Conservation (phyloP, 164 flowering plant species). For the Aristolochia californica region DNA sequence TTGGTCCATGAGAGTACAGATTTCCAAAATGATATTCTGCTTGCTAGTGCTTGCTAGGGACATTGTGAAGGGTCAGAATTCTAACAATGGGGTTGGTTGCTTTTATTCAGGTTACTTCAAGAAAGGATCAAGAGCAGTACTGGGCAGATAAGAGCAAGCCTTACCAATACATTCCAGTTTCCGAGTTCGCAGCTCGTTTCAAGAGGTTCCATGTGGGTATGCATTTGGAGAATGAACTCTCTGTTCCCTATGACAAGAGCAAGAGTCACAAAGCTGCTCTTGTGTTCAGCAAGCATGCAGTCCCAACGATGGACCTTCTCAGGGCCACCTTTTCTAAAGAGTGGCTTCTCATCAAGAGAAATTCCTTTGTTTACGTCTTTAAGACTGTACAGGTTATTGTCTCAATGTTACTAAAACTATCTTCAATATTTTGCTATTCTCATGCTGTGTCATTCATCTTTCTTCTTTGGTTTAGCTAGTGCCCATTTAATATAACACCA, state of each 20-base stretch:
- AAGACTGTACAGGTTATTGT: slow-evolving; percentile 41
- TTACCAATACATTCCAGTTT: slow-evolving; percentile 58
- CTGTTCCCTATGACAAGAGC: slow-evolving; percentile 49
- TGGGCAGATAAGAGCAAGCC: slow-evolving; percentile 65
- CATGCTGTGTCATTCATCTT: too few species aligned
- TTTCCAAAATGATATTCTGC: slow-evolving; percentile 4
- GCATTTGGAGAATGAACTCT: slow-evolving; percentile 52
- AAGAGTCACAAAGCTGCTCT: slow-evolving; percentile 70
- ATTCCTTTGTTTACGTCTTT: slow-evolving; percentile 76
- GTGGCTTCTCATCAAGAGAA: slow-evolving; percentile 66
- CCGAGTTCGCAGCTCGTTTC: slow-evolving; percentile 61
- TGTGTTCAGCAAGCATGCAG: slow-evolving; percentile 45
- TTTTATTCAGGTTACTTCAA: slow-evolving; percentile 64
- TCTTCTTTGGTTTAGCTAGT: too few species aligned
- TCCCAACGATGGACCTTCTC: slow-evolving; percentile 56
- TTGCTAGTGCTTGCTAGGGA: slow-evolving; percentile 35
- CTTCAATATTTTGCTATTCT: slow-evolving; percentile 25
- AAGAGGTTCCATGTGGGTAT: slow-evolving; percentile 71
- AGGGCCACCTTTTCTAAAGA: slow-evolving; percentile 70
- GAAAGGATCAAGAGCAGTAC: slow-evolving; percentile 88
- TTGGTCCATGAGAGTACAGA: neutral
- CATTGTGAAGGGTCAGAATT: too few species aligned
- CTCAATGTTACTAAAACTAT: too few species aligned
- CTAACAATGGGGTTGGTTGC: neutral
- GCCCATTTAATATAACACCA: slow-evolving; percentile 3